Base-by-base conservation (phyloP, 306 rosid genomes). In the Vigna angularis region DNA sequence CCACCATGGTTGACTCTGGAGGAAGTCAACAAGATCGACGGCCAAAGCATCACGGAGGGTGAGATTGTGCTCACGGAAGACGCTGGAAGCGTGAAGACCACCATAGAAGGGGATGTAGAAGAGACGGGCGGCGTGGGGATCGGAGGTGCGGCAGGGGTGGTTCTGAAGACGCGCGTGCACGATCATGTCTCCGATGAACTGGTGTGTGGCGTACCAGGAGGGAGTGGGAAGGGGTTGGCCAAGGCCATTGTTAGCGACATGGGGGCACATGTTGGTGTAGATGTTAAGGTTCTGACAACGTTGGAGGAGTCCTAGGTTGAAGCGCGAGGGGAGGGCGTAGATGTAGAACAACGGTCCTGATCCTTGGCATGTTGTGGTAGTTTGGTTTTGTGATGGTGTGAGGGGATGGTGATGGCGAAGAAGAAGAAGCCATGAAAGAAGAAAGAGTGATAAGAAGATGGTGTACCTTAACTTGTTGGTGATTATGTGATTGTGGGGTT, bases 231-330 rank as follows among this genome's bases (percentile, higher is more conserved):
- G 68, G 0, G 84, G 88, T 71, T 84, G 90, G 15, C 98, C 98
- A 4, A 94, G 87, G 24, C 98, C 97, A 71, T 79, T 70, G 76
- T 94, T 91, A 1, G 85, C 90, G 1, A 94, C 86, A 58, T 90
- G 88, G 34, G 98, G 97, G 76, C 97, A 94, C 98, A 94, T 91
- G 90, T 94, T 88, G 47, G 94, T 90, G 87, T 89, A 91, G 22
- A 94, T 42, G 79, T 79, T 94, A 15, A 94, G 97, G 7, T 73
- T 76, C 24, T 80, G 57, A 63, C 98, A 94, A 68, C 85, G 76
- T 2, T 82, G 12, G 20, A 91, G 86, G 69, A 94, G 93, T 32
- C 70, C 86, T 1, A 74, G n/a, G 86, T 94, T 91, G 87, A 91
- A 94, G 69, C 86, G 83, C 9, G 83, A 4, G 16, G 97, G 98